These are phyloP conservation scores for Neurospora africana DNA, from an alignment of 495 filamentous ascomycete species.

Conservation along the genomic window DNA sequence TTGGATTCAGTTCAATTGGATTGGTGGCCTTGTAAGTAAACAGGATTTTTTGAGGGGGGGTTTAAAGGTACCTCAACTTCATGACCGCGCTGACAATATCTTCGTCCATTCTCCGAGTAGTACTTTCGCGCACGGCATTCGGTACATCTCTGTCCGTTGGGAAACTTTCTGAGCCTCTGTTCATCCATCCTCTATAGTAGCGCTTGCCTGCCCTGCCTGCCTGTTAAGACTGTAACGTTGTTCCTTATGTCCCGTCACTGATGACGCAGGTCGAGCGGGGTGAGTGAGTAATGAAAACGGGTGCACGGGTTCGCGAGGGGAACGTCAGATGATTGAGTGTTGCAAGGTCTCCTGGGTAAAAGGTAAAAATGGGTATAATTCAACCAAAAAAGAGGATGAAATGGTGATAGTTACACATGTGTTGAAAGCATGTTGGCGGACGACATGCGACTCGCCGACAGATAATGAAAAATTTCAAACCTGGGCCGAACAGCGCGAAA, in stretches of 20 bases:
- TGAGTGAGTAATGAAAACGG: neutral
- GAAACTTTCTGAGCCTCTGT: conserved; percentile 20
- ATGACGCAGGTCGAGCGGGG: neutral
- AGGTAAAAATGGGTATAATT: neutral
- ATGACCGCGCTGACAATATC: conserved; percentile 46
- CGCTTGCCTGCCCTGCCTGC: neutral
- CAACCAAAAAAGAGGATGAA: neutral
- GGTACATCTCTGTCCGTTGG: conserved; percentile 32
- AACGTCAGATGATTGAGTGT: neutral
- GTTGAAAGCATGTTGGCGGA: neutral
- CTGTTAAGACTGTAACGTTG: neutral
- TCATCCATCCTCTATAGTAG: neutral
- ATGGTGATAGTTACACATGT: neutral
- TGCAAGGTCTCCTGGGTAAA: neutral
- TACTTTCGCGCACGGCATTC: conserved; percentile 38
- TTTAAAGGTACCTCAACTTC: conserved; percentile 32
- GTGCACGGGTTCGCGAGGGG: neutral
- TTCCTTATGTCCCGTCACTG: neutral
- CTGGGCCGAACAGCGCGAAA: neutral
- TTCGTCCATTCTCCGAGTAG: conserved; percentile 37
- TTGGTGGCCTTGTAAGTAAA: neutral
- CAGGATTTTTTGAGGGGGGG: neutral
- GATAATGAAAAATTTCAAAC: neutral
- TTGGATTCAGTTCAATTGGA: neutral
- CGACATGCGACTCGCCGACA: neutral